Evolutionary conservation across 2,329 filamentous ascomycete genomes (phyloP), one percentile per base, ranked within the genome.

Genomic region (Penicillium occitanis): DNA sequence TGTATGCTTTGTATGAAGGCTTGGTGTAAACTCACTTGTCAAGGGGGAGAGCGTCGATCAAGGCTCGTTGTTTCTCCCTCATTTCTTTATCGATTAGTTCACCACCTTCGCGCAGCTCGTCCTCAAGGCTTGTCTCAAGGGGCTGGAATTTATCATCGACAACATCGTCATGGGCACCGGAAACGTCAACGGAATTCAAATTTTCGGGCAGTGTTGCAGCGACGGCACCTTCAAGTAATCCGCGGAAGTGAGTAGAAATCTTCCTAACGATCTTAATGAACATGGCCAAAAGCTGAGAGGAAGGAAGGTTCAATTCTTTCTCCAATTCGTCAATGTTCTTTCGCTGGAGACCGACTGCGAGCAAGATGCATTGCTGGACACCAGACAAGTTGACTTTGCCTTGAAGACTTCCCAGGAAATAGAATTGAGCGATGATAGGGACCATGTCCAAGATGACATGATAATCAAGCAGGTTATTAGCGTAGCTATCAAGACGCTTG

Each of bases 191-290:
- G 33, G 70, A 66, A 42, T 70, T 66, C 65, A 79, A 76, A 63
- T 86, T 83, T 2, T 84, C 77, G 53, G 82, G 80, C 72, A 93
- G 81, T 57, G 87, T 83, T 1, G 88, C 86, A 65, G 87, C 89
- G 11, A 90, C 89, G 0, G 91, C 92, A 3, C 87, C 88, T 50
- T 92, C 87, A 2, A 97, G 85, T 0, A 98, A 79, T 3, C 84
- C 82, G 37, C 88, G 87, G 79, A 99, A 95, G 75, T 93, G 87
- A 2, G 86, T 84, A 2, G 91, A 91, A 46, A 97, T 86, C 81
- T 98, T 98, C 70, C 93, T 88, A 67, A 97, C 85, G 68, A 97
- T 90, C 83, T 99, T 99, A 77, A 97, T 92, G 78, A 99, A 98
- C 90, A 98, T 96, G 68, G 94, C 93, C 68, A 99, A 84, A 3